Evolutionary conservation across 441 rosid species (phyloP), one percentile per base, ranked within the genome.

Genomic region (Populus hybrid): DNA sequence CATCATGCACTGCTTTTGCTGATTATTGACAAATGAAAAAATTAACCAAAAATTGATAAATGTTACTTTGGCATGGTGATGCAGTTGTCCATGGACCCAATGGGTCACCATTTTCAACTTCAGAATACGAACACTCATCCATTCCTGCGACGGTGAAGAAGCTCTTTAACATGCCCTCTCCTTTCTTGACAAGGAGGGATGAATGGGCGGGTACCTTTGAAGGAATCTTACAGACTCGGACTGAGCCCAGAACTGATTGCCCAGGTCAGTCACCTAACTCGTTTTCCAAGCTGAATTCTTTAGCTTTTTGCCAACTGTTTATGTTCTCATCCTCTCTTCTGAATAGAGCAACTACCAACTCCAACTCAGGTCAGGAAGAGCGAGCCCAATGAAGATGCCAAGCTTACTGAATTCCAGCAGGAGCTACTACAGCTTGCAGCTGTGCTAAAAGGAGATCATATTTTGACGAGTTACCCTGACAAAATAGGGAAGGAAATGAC

Each of bases 151-250:
- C 90, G 0, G 86, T 85, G 64, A 82, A 84, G 88, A 84, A 84
- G 82, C 65, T 85, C 30, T 90, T 87, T 85, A 93, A 92, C 80
- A 85, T 94, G 53, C 21, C 85, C 3, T 10, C 89, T 3, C 87
- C 94, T 26, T 94, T 90, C 85, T 91, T 94, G 20, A 93, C 98
- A 0, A 90, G 89, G 79, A 83, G 99, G 66, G 99, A 94, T 34
- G 92, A 71, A 79, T 94, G 99, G 98, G 98, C 99, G 1, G 98
- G 89, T 24, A 88, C 97, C 8, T 94, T 94, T 28, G 98, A 94
- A 67, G 75, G 82, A 81, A 86, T 93, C 76, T 82, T 92, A 26
- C 89, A 82, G 64, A 84, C 73, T 5, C 82, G 90, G 5, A 84
- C 88, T 3, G 79, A 81, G 53, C 97, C 98, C 53, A 79, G 99